Evolutionary conservation across 495 filamentous ascomycete species (phyloP).

Genomic region (Neurospora sp.): DNA sequence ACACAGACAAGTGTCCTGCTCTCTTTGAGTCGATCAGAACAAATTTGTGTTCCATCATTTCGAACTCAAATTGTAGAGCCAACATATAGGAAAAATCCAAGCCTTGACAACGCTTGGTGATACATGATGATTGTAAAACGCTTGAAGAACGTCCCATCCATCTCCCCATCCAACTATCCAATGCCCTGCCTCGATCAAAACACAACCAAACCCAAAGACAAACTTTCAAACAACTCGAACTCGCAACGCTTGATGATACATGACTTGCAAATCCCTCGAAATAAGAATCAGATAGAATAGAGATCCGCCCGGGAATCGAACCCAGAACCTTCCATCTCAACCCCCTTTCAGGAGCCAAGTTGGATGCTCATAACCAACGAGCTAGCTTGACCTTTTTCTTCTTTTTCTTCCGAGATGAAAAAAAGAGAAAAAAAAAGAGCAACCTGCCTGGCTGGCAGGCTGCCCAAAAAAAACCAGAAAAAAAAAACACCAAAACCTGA

Average conservation of each 20-base stretch:
- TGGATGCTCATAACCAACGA: not conserved
- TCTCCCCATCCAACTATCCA: too few relatives aligned
- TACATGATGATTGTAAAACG: too few relatives aligned
- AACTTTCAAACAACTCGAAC: too few relatives aligned
- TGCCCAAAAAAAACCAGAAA: too few relatives aligned
- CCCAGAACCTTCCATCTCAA: not conserved
- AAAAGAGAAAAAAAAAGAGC: not conserved
- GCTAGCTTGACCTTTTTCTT: not conserved
- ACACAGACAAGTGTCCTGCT: not conserved
- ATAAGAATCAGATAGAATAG: not conserved
- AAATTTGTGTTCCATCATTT: not conserved
- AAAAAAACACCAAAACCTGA: too few relatives aligned
- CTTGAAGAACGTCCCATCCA: too few relatives aligned
- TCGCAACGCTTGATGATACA: too few relatives aligned
- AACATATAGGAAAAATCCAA: too few relatives aligned
- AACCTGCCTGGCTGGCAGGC: not conserved
- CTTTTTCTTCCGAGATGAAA: not conserved
- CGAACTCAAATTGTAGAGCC: too few relatives aligned
- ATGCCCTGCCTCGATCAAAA: too few relatives aligned
- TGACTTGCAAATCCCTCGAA: not conserved
- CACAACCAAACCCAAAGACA: too few relatives aligned
- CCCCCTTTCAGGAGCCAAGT: not conserved
- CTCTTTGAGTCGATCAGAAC: not conserved
- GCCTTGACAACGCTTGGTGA: too few relatives aligned
- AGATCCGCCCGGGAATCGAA: not conserved